Percentiles rank a stretch among this genome's conserved stretches.
These are phyloP conservation scores for Rhodotorula sp. DNA, from an alignment of 1,284 basidiomycete genomes.

Conservation along the genomic window DNA sequence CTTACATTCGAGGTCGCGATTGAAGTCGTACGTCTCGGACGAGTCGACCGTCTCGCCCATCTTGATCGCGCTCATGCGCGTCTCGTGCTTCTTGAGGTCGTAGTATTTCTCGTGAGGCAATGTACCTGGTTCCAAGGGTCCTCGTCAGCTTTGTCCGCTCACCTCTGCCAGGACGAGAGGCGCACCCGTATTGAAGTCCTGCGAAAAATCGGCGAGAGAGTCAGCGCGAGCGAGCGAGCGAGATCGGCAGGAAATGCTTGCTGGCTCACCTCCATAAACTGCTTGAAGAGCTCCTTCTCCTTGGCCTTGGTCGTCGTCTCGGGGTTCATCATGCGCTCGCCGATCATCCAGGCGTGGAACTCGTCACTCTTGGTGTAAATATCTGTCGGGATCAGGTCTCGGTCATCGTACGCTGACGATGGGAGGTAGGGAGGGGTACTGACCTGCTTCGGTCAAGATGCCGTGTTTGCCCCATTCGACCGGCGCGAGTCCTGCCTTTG, in stretches of 20 bases:
- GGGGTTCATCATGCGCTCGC: slow-evolving; percentile 73
- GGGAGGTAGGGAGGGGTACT: slow-evolving; percentile 47
- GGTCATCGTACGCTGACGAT: background rate
- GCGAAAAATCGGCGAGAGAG: background rate
- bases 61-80: slow-evolving; percentile 76
- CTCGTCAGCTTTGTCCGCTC: background rate
- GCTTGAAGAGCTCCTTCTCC: slow-evolving; percentile 71
- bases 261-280: slow-evolving; percentile 55
- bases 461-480: slow-evolving; percentile 84
- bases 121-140: slow-evolving; percentile 50
- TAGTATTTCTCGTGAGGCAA: slow-evolving; percentile 82
- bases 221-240: too few relatives aligned
- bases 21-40: slow-evolving; percentile 66
- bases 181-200: slow-evolving; percentile 72
- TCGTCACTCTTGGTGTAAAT: slow-evolving; percentile 75
- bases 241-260: background rate
- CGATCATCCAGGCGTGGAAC: slow-evolving; percentile 80
- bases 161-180: background rate
- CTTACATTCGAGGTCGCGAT: slow-evolving; percentile 64
- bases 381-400: slow-evolving; percentile 5
- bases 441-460: slow-evolving; percentile 74
- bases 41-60: slow-evolving; percentile 69
- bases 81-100: slow-evolving; percentile 71
- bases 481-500: slow-evolving; percentile 58
- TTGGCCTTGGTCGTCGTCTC: slow-evolving; percentile 79